A percentile compares a stretch with the other conserved stretches of the same genome.
Evolutionary conservation across 805 yeast genomes (phyloP).

Genomic region (Pichia gijzeniarum): DNA sequence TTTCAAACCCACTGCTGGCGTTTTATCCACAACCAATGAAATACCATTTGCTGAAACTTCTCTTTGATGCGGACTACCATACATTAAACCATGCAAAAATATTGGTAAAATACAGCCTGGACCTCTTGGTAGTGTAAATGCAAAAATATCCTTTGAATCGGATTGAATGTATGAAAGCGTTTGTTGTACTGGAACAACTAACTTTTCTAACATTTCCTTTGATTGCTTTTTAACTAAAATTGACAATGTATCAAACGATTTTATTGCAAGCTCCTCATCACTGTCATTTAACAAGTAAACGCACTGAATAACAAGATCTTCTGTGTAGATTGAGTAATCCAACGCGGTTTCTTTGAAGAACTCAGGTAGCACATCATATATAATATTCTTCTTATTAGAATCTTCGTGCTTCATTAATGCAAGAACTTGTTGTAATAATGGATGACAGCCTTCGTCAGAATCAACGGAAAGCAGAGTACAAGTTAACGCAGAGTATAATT

Average conservation of each 20-base stretch:
- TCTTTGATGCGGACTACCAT: constrained; percentile 78
- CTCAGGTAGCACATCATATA: constrained; percentile 59
- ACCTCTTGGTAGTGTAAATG: constrained; percentile 72
- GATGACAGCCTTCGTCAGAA: constrained; percentile 74
- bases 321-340: constrained; percentile 66
- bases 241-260: constrained; percentile 58
- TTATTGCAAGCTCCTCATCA: constrained; percentile 53
- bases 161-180: constrained; percentile 62
- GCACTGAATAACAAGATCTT: constrained; percentile 67
- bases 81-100: constrained; percentile 91
- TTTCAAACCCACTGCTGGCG: constrained; percentile 75
- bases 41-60: constrained; percentile 85
- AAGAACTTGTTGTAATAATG: constrained; percentile 75
- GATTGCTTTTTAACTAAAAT: constrained; percentile 64
- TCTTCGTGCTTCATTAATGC: constrained; percentile 74
- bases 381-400: constrained; percentile 51
- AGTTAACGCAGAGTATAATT: constrained; percentile 53
- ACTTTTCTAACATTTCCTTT: constrained; percentile 68
- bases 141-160: constrained; percentile 61
- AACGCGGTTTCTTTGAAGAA: constrained; percentile 62
- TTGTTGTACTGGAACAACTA: constrained; percentile 76
- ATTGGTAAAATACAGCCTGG: constrained; percentile 86
- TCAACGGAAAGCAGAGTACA: constrained; percentile 66
- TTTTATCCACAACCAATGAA: constrained; percentile 77
- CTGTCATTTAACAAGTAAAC: constrained; percentile 68